Conservation (phyloP, 2,329 filamentous ascomycete species). For the Hymenoscyphus fraxineus region DNA sequence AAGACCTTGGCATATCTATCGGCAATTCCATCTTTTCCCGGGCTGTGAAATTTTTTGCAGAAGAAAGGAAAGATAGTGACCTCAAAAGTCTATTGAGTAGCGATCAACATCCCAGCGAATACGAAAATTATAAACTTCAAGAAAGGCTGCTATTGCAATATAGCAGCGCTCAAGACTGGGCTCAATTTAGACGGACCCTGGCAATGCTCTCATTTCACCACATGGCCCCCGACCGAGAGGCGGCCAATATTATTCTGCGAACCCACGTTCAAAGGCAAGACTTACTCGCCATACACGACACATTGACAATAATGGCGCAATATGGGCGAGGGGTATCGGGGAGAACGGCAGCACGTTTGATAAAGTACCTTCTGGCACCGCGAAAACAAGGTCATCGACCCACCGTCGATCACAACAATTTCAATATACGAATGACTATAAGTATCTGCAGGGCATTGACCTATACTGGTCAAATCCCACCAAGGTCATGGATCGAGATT, state of each 20-base stretch:
- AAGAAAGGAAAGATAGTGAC: constrained; percentile 43
- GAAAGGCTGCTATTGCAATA: constrained; percentile 50
- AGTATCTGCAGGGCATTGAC: constrained; percentile 47
- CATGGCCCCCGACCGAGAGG: constrained; percentile 35
- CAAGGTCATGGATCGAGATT: constrained; percentile 52
- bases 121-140: constrained; percentile 54
- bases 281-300: constrained; percentile 29
- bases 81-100: constrained; percentile 39
- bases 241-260: constrained; percentile 47
- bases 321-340: constrained; percentile 40
- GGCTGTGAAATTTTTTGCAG: constrained; percentile 61
- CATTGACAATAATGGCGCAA: constrained; percentile 46
- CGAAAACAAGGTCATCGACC: constrained; percentile 33
- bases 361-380: constrained; percentile 38
- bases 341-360: constrained; percentile 43
- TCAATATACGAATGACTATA: constrained; percentile 36
- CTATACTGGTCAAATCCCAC: constrained; percentile 41
- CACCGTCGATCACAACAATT: not conserved
- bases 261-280: constrained; percentile 36
- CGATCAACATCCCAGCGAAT: constrained; percentile 62
- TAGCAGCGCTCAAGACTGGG: constrained; percentile 47
- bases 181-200: constrained; percentile 52
- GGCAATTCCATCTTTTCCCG: constrained; percentile 61
- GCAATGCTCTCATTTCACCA: constrained; percentile 47
- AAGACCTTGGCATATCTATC: constrained; percentile 58